phyloP scores from a whole-genome alignment of 331 rosid species.

The Acacia concinna region DNA sequence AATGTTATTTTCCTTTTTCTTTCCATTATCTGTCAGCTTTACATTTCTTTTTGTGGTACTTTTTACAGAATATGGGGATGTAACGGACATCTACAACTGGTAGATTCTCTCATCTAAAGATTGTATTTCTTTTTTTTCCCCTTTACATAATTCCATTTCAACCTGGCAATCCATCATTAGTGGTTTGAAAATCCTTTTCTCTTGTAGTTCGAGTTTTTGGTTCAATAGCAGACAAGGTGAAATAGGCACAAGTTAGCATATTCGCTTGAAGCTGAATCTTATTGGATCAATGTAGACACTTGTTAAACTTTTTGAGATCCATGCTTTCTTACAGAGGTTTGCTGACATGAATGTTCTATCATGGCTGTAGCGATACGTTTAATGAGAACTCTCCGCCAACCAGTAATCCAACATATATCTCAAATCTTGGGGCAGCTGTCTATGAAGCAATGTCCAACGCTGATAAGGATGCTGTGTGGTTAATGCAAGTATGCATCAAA shows the following conservation, averaged over 20 bases:
- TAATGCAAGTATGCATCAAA: conserved; percentile 86
- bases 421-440: conserved; percentile 88
- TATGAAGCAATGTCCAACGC: conserved; percentile 85
- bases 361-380: conserved; percentile 81
- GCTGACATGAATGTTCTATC: conserved; percentile 29
- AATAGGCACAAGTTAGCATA: neutral
- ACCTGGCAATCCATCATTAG: conserved; percentile 12
- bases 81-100: conserved; percentile 94
- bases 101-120: conserved; percentile 38
- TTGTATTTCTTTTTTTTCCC: neutral
- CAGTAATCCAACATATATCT: conserved; percentile 67
- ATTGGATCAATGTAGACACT: conserved; percentile 3
- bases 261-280: conserved; percentile 14
- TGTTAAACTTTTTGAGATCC: neutral
- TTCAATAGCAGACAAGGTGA: neutral
- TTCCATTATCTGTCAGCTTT: conserved; percentile 13
- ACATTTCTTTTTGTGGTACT: neutral
- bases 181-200: neutral
- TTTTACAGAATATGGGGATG: conserved; percentile 87
- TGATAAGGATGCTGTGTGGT: conserved; percentile 94
- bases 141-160: conserved; percentile 16
- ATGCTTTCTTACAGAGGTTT: conserved; percentile 29
- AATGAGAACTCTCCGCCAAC: conserved; percentile 92
- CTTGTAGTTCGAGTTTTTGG: neutral
- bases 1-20: neutral